Conservation (phyloP, 2,329 filamentous ascomycete species). For the Fusarium ambrosium region DNA sequence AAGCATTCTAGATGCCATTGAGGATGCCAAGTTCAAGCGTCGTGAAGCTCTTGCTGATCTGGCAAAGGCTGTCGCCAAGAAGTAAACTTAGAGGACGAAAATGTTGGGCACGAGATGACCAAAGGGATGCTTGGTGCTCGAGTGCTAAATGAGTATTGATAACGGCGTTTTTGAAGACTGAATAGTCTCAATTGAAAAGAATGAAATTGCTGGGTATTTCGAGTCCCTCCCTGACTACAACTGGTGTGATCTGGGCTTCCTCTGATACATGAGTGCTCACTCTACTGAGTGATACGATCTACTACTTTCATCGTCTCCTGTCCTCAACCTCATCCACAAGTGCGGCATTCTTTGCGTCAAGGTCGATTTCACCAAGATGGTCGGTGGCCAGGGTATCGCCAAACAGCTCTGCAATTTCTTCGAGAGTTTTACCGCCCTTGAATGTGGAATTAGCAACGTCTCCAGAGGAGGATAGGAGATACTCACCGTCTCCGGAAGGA, state of each 20-base stretch:
- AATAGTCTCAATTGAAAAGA: not conserved
- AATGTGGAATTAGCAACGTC: not conserved
- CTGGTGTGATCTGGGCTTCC: not conserved
- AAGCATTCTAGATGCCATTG: conserved; percentile 71
- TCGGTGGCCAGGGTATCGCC: not conserved
- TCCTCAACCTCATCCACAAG: not conserved
- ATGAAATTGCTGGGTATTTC: not conserved
- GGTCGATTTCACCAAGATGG: not conserved
- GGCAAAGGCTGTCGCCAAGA: conserved; percentile 61
- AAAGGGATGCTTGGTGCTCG: not conserved
- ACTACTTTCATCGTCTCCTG: not conserved
- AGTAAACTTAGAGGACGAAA: conserved; percentile 28
- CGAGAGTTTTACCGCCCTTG: not conserved
- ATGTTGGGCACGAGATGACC: not conserved
- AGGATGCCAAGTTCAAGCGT: conserved; percentile 83
- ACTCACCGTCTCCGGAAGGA: not conserved
- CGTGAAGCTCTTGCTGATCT: conserved; percentile 78
- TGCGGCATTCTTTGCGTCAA: not conserved
- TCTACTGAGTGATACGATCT: not conserved
- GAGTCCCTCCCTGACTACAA: not conserved
- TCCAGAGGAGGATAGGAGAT: not conserved
- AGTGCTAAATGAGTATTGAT: not conserved
- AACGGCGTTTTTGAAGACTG: not conserved
- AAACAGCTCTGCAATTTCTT: not conserved
- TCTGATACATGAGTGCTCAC: not conserved